Base-by-base conservation (phyloP, 192 early-diverging fungal genomes). In the Coemansia biformis region DNA sequence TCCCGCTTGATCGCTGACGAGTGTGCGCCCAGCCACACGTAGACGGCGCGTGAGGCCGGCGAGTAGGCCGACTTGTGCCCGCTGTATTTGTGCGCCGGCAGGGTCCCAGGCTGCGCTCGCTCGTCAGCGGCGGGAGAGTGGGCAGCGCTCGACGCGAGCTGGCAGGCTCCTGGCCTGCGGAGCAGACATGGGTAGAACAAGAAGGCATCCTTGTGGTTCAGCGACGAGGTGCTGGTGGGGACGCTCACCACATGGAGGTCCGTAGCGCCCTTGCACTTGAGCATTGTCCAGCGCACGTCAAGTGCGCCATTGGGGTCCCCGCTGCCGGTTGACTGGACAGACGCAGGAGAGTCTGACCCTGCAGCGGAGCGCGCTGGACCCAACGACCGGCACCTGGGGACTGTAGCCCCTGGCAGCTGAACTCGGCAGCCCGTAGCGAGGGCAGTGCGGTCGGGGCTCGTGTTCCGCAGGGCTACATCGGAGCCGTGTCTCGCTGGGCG, bases 191-290 rank as follows among this genome's bases (percentile, higher is more conserved):
- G 68, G 12, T 74, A 74, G 10, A 74, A 50, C 15, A 74, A 16
- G 30, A 74, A 74, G 17, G 59, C 49, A 15, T 74, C 70, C 37
- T 63, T 74, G 51, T 74, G 70, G 51, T 67, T 67, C 10, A 74
- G 54, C 21, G 70, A 74, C 10, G 48, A 48, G 14, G 61, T 18
- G 42, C 50, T 31, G 3, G 55, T 24, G 2, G 63, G 58, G 3
- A 74, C 70, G 31, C 54, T 67, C 38, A 67, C 63, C 7, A 74
- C 47, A 13, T 74, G 64, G 18, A 74, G 64, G 28, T 74, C 58
- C 28, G 51, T 19, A 42, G 58, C 62, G 5, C 70, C 70, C 50
- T 66, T 74, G 39, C 70, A 74, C 44, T 59, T 66, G 29, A 74
- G 54, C 64, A 74, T 41, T 11, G 47, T 49, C 70, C 70, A 74